Evolutionary conservation across 2,329 filamentous ascomycete genomes (phyloP).

Genomic region (Anisogramma anomala): DNA sequence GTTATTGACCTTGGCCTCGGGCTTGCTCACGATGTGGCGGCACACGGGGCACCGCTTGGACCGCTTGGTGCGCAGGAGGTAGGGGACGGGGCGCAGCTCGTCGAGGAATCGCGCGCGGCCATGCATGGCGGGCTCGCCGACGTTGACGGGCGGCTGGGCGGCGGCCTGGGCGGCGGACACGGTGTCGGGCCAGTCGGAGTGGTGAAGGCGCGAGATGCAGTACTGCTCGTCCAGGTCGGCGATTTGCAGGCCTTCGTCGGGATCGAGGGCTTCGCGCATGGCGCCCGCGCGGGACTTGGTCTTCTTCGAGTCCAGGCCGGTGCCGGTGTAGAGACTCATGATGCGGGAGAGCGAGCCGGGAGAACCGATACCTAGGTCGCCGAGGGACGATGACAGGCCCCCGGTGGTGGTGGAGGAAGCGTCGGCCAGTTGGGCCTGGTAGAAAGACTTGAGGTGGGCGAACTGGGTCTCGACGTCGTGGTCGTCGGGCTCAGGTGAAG

Average conservation of each 20-base stretch:
- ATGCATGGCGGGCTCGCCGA: slow-evolving; percentile 33
- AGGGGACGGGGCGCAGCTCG: slow-evolving; percentile 70
- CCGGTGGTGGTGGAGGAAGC: slow-evolving; percentile 37
- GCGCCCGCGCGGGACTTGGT: slow-evolving; percentile 54
- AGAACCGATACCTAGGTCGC: slow-evolving; percentile 53
- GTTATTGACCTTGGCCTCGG: slow-evolving; percentile 78
- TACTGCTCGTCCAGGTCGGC: slow-evolving; percentile 49
- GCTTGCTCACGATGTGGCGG: slow-evolving; percentile 89
- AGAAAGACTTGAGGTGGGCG: slow-evolving; percentile 64
- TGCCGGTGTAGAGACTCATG: slow-evolving; percentile 77
- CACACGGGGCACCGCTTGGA: slow-evolving; percentile 88
- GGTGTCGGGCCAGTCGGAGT: slow-evolving; percentile 53
- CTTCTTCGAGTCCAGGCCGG: slow-evolving; percentile 49
- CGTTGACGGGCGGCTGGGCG: slow-evolving; percentile 26
- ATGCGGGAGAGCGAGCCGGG: slow-evolving; percentile 76
- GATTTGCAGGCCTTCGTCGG: slow-evolving; percentile 60
- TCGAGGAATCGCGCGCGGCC: slow-evolving; percentile 49
- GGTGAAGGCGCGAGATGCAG: slow-evolving; percentile 48
- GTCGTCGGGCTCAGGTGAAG: slow-evolving; percentile 27
- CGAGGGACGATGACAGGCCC: slow-evolving; percentile 33
- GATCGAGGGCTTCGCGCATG: slow-evolving; percentile 68
- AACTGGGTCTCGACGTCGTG: slow-evolving; percentile 61
- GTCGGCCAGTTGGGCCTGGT: slow-evolving; percentile 64
- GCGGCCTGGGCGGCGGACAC: slow-evolving; percentile 37
- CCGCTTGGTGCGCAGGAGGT: slow-evolving; percentile 78